These are phyloP conservation scores for Endotrypanum monterogeii DNA, from an alignment of 208 protist genomes.

Conservation along the genomic window DNA sequence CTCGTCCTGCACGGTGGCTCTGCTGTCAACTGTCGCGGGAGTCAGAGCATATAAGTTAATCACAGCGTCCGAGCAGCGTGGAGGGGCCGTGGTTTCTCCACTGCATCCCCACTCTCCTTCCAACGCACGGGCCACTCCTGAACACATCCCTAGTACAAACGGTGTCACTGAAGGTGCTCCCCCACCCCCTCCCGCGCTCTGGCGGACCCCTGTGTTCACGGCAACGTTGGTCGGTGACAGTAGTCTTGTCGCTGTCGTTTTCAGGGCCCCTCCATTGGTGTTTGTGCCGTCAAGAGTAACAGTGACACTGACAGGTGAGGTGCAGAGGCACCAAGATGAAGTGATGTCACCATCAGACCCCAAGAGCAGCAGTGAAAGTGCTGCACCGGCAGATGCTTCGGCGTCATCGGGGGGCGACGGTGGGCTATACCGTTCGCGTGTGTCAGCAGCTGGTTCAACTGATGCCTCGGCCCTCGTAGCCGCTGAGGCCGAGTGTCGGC, in stretches of 20 bases:
- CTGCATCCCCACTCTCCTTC: background rate
- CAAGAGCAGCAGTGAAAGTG: background rate
- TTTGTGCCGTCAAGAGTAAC: constrained; percentile 13
- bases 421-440: background rate
- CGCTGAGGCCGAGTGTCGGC: constrained; percentile 25
- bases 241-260: constrained; percentile 57
- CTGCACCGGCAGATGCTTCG: background rate
- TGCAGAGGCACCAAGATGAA: background rate
- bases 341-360: background rate
- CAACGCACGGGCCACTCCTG: background rate
- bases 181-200: constrained; percentile 13
- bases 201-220: constrained; percentile 39
- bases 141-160: background rate
- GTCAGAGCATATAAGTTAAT: constrained; percentile 12
- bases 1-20: constrained; percentile 24
- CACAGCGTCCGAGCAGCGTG: background rate
- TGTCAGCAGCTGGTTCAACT: background rate
- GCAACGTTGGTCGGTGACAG: constrained; percentile 55
- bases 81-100: background rate
- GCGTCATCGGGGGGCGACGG: background rate
- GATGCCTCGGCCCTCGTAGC: constrained; percentile 9
- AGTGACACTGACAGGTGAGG: background rate
- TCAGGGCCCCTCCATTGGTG: constrained; percentile 28
- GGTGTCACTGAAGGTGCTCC: background rate
- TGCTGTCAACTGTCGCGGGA: constrained; percentile 26